Conservation (phyloP, 164 flowering plant genomes). For the Cinnamomum chago region DNA sequence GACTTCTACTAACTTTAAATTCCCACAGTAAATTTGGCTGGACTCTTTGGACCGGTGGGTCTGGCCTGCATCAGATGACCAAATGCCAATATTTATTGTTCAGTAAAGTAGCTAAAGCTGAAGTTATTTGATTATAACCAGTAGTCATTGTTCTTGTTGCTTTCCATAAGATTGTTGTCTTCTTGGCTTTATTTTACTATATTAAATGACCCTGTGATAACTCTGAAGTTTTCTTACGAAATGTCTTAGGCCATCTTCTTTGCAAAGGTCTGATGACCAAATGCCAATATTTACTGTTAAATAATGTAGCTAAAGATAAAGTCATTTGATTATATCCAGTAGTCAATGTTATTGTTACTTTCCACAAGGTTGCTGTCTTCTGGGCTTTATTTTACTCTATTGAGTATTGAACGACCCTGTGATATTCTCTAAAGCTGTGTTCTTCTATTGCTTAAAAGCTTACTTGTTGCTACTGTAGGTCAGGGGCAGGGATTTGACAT, state of each 20-base stretch:
- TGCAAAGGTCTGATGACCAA: too few relatives aligned
- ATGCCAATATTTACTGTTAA: neutral
- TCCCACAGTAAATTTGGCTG: too few relatives aligned
- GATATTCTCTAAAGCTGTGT: neutral
- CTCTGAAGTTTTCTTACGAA: neutral
- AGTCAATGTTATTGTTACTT: neutral
- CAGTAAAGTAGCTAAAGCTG: neutral
- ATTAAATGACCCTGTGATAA: neutral
- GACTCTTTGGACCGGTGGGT: too few relatives aligned
- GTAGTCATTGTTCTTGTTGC: neutral
- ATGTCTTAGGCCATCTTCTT: too few relatives aligned
- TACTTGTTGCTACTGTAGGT: conserved; percentile 44
- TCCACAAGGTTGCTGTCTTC: neutral
- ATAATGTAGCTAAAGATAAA: neutral
- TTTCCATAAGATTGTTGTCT: neutral
- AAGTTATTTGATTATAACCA: neutral
- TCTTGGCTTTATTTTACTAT: neutral
- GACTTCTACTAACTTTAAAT: too few relatives aligned
- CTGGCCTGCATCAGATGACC: too few relatives aligned
- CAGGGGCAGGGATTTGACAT: conserved; percentile 96
- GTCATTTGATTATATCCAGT: neutral
- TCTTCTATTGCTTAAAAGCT: neutral
- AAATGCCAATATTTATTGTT: neutral
- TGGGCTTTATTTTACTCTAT: neutral
- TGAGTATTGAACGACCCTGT: too few relatives aligned